Evolutionary conservation across 257 asterid genomes (phyloP), one percentile per base, ranked within the genome.

Genomic region (Capsicum baccatum): DNA sequence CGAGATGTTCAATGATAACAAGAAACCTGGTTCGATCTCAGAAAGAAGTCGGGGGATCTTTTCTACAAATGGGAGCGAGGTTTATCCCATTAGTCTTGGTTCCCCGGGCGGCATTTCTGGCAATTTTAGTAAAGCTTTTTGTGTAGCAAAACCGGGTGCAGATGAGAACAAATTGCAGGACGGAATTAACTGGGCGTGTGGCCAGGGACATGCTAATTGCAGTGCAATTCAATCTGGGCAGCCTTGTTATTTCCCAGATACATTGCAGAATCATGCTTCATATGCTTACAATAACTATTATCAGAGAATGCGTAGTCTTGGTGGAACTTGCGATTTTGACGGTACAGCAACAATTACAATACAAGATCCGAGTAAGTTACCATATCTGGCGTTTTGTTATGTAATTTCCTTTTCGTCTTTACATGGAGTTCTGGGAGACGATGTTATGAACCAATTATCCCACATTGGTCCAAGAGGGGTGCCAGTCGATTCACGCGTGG

Each of bases 121-220:
- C 14, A 94, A 94, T 88, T 86, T 93, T 44, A 90, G 97, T 0
- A 54, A 71, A 1, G 89, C 8, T 17, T 95, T 91, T 80, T 96
- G 99, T 83, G 70, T 94, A 1, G 97, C 94, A 2, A 91, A 86
- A 85, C 86, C 83, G 16, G 94, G 92, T 50, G 92, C 93, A 6
- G 94, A 91, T 39, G 85, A 87, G 50, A 85, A 88, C 62, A 68
- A 87, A 44, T 85, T 96, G 88, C 88, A 87, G 69, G 87, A 80
- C 52, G 99, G 98, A 15, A 80, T 96, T 39, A 86, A 94, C 70
- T 96, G 98, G 97, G 98, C 99, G 63, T 96, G 98, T 80, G 99
- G 99, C 83, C 91, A 71, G 2, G 99, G 98, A 48, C 93, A 85
- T 83, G 97, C 98, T 79, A 88, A 94, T 79, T 96, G 99, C 87